Evolutionary conservation across 139 green algal species (phyloP).

Genomic region (Chlorella vulgaris): DNA sequence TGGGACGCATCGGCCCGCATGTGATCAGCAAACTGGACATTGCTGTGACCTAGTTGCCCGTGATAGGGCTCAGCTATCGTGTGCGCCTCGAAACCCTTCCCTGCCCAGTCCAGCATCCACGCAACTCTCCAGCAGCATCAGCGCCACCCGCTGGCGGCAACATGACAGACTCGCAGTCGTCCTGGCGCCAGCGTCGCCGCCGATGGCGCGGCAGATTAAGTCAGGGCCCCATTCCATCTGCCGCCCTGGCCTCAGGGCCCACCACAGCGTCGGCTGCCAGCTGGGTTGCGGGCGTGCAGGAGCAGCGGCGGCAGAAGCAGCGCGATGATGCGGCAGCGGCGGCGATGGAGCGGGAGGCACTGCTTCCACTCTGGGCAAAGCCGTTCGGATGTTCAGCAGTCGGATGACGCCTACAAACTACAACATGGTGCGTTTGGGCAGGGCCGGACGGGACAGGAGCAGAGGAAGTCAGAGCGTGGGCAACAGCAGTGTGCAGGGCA

Average conservation of each 20-base stretch:
- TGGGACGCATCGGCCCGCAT: too few species aligned
- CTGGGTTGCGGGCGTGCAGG: background rate
- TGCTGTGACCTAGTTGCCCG: too few species aligned
- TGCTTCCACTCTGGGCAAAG: background rate
- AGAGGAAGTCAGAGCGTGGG: too few species aligned
- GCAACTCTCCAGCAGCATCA: background rate
- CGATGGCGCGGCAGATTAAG: too few species aligned
- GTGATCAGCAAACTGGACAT: too few species aligned
- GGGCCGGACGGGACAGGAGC: background rate
- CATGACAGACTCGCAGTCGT: background rate
- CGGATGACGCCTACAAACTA: slow-evolving; percentile 12
- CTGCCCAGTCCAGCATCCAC: background rate
- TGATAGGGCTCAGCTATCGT: too few species aligned
- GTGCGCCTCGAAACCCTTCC: too few species aligned
- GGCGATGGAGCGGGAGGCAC: background rate
- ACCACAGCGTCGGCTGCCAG: too few species aligned
- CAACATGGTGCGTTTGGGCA: background rate
- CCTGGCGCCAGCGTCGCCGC: too few species aligned
- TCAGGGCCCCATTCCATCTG: background rate
- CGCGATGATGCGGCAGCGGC: background rate
- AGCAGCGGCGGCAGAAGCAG: background rate
- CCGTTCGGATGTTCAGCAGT: background rate
- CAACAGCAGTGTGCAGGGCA: too few species aligned
- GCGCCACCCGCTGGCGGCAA: background rate
- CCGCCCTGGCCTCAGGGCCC: background rate